A percentile compares a stretch with the other conserved stretches of the same genome.
Evolutionary conservation across 768 basidiomycete genomes (phyloP).

Genomic region (Tricholoma sp.): DNA sequence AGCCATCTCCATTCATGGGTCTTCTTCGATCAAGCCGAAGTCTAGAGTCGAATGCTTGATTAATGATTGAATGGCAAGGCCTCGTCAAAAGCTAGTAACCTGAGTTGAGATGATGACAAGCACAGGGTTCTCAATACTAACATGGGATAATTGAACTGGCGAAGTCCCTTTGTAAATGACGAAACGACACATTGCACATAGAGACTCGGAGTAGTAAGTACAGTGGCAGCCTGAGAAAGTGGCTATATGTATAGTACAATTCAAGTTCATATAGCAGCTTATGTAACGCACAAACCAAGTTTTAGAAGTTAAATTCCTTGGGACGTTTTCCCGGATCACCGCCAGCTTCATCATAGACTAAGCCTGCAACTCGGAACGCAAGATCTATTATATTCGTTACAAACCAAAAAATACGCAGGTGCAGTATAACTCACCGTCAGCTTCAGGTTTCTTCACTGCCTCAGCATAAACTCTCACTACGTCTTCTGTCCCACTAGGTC

Average conservation of each 20-base stretch:
- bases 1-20: slow-evolving; percentile 95
- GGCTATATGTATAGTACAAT: too few relatives aligned
- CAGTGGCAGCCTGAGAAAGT: too few relatives aligned
- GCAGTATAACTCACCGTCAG: slow-evolving; percentile 62
- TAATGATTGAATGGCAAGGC: slow-evolving; percentile 94
- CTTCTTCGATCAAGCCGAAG: slow-evolving; percentile 74
- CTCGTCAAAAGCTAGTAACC: slow-evolving; percentile 72
- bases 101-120: slow-evolving; percentile 3
- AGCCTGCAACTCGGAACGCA: slow-evolving; percentile 77
- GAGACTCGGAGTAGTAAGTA: not conserved
- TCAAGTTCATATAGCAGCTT: too few relatives aligned
- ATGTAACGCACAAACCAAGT: too few relatives aligned
- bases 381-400: slow-evolving; percentile 47
- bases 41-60: slow-evolving; percentile 94
- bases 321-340: slow-evolving; percentile 77
- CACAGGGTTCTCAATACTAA: slow-evolving; percentile 26
- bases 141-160: slow-evolving; percentile 88
- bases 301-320: slow-evolving; percentile 55
- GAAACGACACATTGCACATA: slow-evolving; percentile 68
- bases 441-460: slow-evolving; percentile 65
- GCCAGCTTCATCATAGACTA: slow-evolving; percentile 79
- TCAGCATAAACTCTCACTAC: slow-evolving; percentile 98
- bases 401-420: not conserved
- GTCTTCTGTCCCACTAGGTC: slow-evolving; percentile 97
- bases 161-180: slow-evolving; percentile 95